Evolutionary conservation across 2,329 filamentous ascomycete genomes (phyloP).

Genomic region (Amylocarpus encephaloides): DNA sequence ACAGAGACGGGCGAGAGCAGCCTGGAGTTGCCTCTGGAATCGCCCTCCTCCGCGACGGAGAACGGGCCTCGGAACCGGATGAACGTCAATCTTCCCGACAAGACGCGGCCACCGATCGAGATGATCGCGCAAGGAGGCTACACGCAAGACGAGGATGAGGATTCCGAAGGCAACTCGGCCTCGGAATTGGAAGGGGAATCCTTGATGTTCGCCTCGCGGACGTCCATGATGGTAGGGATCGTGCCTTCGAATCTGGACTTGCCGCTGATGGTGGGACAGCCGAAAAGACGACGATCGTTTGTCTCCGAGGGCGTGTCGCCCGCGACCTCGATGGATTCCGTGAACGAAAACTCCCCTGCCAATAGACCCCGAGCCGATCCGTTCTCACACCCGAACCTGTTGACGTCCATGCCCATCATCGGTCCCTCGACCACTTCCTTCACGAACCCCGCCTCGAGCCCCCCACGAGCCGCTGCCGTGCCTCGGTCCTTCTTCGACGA

Average conservation of each 20-base stretch:
- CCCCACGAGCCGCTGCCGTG: conserved; percentile 44
- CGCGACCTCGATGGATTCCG: conserved; percentile 85
- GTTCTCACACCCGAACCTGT: conserved; percentile 44
- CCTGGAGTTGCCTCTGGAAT: conserved; percentile 90
- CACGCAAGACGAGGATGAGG: conserved; percentile 80
- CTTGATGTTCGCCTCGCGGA: conserved; percentile 60
- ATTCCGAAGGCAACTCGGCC: conserved; percentile 76
- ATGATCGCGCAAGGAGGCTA: conserved; percentile 74
- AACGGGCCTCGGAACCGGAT: conserved; percentile 81
- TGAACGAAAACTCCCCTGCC: conserved; percentile 61
- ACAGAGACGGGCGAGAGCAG: conserved; percentile 93
- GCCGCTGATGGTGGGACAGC: conserved; percentile 35
- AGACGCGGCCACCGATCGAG: conserved; percentile 82
- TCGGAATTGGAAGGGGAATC: conserved; percentile 78
- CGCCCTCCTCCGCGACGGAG: conserved; percentile 73
- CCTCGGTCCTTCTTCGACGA: conserved; percentile 89
- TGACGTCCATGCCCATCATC: conserved; percentile 36
- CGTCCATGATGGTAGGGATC: conserved; percentile 54
- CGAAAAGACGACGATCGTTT: conserved; percentile 56
- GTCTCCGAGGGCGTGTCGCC: conserved; percentile 67
- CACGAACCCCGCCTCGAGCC: conserved; percentile 39
- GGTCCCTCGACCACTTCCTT: conserved; percentile 46
- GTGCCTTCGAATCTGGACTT: not conserved
- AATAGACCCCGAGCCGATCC: conserved; percentile 53
- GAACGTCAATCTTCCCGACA: conserved; percentile 82